These are phyloP conservation scores for Pichia sorboxylosa DNA, from an alignment of 1,139 yeast species.

Conservation along the genomic window DNA sequence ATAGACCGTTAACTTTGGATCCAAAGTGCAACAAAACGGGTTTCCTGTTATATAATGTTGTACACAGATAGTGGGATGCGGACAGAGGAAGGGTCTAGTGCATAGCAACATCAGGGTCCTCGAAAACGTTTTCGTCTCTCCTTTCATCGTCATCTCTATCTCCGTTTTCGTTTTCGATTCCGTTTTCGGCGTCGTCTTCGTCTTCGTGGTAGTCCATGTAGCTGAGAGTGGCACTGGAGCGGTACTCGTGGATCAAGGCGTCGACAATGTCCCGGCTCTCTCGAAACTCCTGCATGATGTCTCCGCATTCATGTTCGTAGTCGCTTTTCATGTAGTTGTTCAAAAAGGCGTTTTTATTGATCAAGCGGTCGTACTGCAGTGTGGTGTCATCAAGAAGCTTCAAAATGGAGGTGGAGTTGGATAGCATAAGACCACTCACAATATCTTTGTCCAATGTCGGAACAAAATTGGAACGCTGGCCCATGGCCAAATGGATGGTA, in stretches of 20 bases:
- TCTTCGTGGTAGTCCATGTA: slow-evolving; percentile 36
- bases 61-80: too few species aligned
- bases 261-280: slow-evolving; percentile 69
- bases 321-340: slow-evolving; percentile 58
- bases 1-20: too few species aligned
- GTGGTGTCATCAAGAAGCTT: slow-evolving; percentile 56
- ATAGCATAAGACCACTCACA: slow-evolving; percentile 63
- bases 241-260: slow-evolving; percentile 62
- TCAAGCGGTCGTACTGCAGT: slow-evolving; percentile 69
- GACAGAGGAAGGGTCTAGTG: too few species aligned
- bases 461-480: slow-evolving; percentile 56
- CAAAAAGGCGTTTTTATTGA: slow-evolving; percentile 72
- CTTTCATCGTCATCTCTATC: too few species aligned
- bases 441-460: slow-evolving; percentile 19
- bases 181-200: slow-evolving; percentile 1
- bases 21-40: too few species aligned
- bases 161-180: neutral
- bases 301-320: slow-evolving; percentile 29
- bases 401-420: slow-evolving; percentile 66
- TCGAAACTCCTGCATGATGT: slow-evolving; percentile 65
- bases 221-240: slow-evolving; percentile 40
- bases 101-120: too few species aligned
- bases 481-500: slow-evolving; percentile 66
- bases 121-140: too few species aligned
- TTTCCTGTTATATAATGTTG: too few species aligned